Base-by-base conservation (phyloP, 2,329 filamentous ascomycete species). In the Fusarium caatingaense region DNA sequence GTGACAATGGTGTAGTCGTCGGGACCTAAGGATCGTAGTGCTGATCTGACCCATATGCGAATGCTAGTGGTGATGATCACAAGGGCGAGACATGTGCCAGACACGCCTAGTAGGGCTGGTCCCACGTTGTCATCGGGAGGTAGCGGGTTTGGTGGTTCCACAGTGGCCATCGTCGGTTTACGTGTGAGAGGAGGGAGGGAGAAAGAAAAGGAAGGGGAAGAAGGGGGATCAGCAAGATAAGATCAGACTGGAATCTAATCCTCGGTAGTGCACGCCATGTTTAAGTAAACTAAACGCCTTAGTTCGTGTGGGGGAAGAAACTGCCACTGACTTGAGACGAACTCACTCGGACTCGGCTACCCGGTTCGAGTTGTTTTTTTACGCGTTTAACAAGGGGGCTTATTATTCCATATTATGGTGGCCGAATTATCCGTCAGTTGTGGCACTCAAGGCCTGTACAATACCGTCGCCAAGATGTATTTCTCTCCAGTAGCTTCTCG, bases 1-100 rank as follows among this genome's bases (percentile, higher is more conserved):
- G 75, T 23, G n/a, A 66, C 42, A 47, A 81, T 81, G 23, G 77
- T 76, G 45, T 78, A 78, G 66, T 83, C 81, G 68, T 83, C 81
- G 78, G 76, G 78, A 34, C 78, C 77, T 7, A 79, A 40, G 5
- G 70, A 75, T 20, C 72, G 74, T n/a, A 76, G 72, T 20, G 62
- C 60, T 15, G 63, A 71, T 10, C 79, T 72, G 10, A 78, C 78
- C 64, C 74, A 79, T 11, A 79, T 56, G 30, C 79, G 76, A 9
- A 81, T 56, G 20, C 56, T 45, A 16, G 78, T 80, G 6, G 79
- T 79, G 63, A 76, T 55, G 60, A 79, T 61, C 44, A 77, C 74
- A 27, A 81, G 71, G 28, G 69, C 60, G 20, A 79, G 73, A 47
- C 81, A 72, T n/a, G 74, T 66, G 23, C 74, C 73, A 11, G 79